These are phyloP conservation scores for Trichoderma citrinoviride DNA, from an alignment of 2,329 filamentous ascomycete species.

Conservation along the genomic window DNA sequence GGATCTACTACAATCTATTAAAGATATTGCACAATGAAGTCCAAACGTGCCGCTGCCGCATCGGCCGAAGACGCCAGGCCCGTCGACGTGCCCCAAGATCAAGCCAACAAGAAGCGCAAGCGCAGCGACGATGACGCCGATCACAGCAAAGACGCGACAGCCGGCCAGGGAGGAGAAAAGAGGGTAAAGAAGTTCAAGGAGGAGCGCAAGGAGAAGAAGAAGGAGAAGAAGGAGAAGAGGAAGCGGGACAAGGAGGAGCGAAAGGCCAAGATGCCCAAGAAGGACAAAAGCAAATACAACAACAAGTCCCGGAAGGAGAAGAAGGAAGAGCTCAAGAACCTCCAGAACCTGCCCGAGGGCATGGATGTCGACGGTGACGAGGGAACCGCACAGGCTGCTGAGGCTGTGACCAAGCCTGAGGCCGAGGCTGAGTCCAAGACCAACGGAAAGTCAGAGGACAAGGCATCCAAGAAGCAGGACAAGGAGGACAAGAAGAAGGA, in stretches of 20 bases:
- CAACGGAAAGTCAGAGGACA: conserved; percentile 33
- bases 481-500: conserved; percentile 27
- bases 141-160: conserved; percentile 18
- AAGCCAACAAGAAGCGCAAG: conserved; percentile 40
- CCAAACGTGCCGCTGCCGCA: conserved; percentile 36
- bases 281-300: conserved; percentile 43
- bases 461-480: conserved; percentile 29
- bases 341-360: conserved; percentile 39
- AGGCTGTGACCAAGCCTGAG: conserved; percentile 39
- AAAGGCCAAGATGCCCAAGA: conserved; percentile 37
- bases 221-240: conserved; percentile 39
- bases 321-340: conserved; percentile 42
- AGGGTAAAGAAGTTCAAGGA: conserved; percentile 37
- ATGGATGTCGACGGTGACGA: conserved; percentile 31
- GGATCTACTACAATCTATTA: too few relatives aligned
- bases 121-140: conserved; percentile 31
- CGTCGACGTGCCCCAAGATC: conserved; percentile 27
- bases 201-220: conserved; percentile 39
- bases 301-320: conserved; percentile 41
- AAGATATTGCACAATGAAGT: conserved; percentile 32
- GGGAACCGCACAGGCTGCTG: conserved; percentile 34
- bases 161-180: conserved; percentile 33
- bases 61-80: conserved; percentile 33
- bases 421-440: conserved; percentile 32
- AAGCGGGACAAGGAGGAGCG: conserved; percentile 39